phyloP scores from a whole-genome alignment of 805 yeast genomes.

The Myxozyma monticola region DNA sequence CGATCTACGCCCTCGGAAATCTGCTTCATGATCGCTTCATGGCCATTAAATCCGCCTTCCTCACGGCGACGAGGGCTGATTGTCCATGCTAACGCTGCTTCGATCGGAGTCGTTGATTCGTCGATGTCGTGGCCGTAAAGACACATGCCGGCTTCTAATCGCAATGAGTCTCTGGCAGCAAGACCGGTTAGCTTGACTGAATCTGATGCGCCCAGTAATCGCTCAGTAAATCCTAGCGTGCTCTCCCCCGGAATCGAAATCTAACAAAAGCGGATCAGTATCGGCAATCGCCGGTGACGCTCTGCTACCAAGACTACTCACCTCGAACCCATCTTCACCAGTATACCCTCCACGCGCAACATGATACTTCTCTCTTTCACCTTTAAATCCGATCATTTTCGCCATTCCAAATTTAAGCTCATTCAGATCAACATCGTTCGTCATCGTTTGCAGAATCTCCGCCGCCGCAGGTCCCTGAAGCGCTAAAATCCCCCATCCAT shows the following conservation, averaged over 20 bases:
- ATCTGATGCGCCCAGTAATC: conserved; percentile 52
- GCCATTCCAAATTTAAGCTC: conserved; percentile 68
- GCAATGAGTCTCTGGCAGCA: conserved; percentile 95
- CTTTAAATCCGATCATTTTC: conserved; percentile 11
- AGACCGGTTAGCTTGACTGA: conserved; percentile 79
- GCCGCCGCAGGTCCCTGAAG: conserved; percentile 90
- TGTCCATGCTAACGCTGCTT: conserved; percentile 87
- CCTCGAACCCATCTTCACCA: conserved; percentile 97
- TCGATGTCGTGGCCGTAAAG: conserved; percentile 89
- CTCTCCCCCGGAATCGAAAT: conserved; percentile 39
- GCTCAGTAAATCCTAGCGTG: conserved; percentile 59
- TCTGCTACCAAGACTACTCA: conserved; percentile 57
- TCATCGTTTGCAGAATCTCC: conserved; percentile 61
- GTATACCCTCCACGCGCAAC: conserved; percentile 97
- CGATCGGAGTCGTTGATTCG: conserved; percentile 80
- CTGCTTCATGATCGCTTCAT: conserved; percentile 66
- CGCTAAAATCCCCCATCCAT: conserved; percentile 79
- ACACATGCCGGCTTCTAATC: conserved; percentile 98
- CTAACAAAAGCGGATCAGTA: too few species aligned
- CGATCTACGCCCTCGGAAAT: conserved; percentile 52
- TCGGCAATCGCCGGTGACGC: too few species aligned
- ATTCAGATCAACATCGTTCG: conserved; percentile 58
- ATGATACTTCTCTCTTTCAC: conserved; percentile 49
- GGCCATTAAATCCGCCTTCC: conserved; percentile 69
- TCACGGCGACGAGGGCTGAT: conserved; percentile 76